A percentile compares a stretch with the other conserved stretches of the same genome.
Evolutionary conservation across 2,329 filamentous ascomycete species (phyloP).

Genomic region (Fusarium sterilihyphosum): DNA sequence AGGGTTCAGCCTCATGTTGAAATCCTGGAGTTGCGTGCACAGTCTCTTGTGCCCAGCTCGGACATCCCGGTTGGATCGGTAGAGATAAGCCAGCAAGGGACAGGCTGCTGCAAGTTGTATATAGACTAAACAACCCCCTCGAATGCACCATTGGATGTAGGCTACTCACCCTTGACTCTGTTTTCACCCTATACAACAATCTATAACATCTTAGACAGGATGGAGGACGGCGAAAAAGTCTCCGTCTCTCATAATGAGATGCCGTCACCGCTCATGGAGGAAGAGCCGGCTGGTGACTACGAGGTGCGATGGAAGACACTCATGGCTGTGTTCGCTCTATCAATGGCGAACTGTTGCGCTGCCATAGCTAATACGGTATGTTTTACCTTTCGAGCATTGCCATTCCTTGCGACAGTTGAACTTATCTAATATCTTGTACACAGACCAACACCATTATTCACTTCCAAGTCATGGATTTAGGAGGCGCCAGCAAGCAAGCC

Average conservation of each 20-base stretch:
- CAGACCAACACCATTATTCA: background rate
- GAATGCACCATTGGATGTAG: background rate
- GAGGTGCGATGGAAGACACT: background rate
- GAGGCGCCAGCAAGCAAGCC: background rate
- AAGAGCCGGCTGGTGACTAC: background rate
- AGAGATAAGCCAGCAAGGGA: too few species aligned
- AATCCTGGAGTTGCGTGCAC: background rate
- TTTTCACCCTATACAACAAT: background rate
- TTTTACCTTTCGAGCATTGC: too few species aligned
- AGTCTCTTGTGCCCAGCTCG: background rate
- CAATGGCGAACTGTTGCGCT: background rate
- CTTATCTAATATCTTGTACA: background rate
- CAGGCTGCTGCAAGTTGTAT: background rate
- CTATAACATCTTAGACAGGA: accelerated
- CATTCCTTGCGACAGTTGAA: too few species aligned
- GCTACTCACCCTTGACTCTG: background rate
- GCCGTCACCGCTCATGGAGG: background rate
- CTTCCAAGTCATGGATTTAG: background rate
- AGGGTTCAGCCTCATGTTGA: background rate
- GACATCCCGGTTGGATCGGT: background rate
- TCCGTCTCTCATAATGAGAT: background rate
- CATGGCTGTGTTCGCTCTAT: background rate
- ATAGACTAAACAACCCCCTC: background rate
- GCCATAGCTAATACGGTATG: background rate
- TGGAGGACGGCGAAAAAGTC: background rate